A percentile compares a stretch with the other conserved stretches of the same genome.
These are phyloP conservation scores for Talaromyces funiculosus DNA, from an alignment of 2,329 filamentous ascomycete species.

Conservation along the genomic window DNA sequence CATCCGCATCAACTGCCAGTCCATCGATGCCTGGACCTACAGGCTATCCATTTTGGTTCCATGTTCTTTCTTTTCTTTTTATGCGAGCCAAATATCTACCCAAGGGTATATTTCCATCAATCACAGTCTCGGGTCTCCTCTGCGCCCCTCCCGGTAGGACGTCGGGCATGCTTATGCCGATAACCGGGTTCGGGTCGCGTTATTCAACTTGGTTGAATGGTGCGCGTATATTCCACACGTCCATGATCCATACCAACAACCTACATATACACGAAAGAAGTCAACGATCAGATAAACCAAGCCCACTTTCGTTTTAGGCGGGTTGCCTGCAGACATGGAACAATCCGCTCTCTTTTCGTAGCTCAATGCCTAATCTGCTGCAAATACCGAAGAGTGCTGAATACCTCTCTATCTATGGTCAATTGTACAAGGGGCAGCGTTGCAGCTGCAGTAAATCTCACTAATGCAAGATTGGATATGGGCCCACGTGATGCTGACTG, in stretches of 20 bases:
- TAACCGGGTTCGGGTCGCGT: not conserved
- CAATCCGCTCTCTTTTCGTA: no score
- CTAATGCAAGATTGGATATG: not conserved
- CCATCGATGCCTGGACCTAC: not conserved
- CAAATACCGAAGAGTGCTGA: not conserved
- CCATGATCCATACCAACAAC: no score
- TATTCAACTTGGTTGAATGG: no score
- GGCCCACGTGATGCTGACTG: not conserved
- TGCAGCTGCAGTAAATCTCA: not conserved
- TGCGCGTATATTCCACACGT: no score
- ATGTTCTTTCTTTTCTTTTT: not conserved
- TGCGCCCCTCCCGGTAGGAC: slow-evolving; percentile 3
- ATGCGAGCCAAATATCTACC: slow-evolving; percentile 12
- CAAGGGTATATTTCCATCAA: slow-evolving; percentile 12
- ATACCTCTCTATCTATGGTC: no score
- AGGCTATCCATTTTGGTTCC: not conserved
- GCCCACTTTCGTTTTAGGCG: no score
- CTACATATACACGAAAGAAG: no score
- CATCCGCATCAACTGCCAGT: not conserved
- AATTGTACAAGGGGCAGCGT: not conserved
- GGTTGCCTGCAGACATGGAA: no score
- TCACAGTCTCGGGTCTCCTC: slow-evolving; percentile 14
- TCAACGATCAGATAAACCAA: no score
- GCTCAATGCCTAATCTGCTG: no score
- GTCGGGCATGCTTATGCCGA: not conserved